Evolutionary conservation across 495 filamentous ascomycete species (phyloP).

Genomic region (Talaromyces ruber): DNA sequence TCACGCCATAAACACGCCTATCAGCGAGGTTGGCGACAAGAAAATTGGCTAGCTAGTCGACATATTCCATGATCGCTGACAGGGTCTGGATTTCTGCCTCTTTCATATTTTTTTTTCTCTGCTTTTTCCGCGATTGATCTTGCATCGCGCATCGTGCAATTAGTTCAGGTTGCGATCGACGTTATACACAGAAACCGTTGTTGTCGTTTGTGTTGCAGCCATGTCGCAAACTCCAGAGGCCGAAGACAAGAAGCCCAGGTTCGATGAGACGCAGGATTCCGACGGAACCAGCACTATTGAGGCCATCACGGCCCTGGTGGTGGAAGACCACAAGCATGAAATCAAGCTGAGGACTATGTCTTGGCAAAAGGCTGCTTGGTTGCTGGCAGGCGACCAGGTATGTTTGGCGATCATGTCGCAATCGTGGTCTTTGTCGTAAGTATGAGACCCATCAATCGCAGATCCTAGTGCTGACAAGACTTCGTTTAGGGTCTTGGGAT

Average conservation of each 20-base stretch:
- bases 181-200: neutral
- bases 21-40: neutral
- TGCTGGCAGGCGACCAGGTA: slow-evolving; percentile 87
- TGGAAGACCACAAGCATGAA: slow-evolving; percentile 2
- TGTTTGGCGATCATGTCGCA: slow-evolving; percentile 95
- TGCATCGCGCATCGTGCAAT: neutral
- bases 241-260: neutral
- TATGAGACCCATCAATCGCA: neutral
- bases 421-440: slow-evolving; percentile 69
- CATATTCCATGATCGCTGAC: neutral
- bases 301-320: neutral
- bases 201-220: neutral
- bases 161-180: neutral
- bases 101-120: neutral
- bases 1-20: slow-evolving; percentile 1
- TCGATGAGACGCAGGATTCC: neutral
- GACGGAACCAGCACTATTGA: slow-evolving; percentile 2
- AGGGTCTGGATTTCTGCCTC: neutral
- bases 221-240: neutral
- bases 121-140: neutral
- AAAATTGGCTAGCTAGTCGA: neutral
- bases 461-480: neutral
- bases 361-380: slow-evolving; percentile 57
- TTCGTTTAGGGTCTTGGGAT: slow-evolving; percentile 46
- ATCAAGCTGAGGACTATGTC: slow-evolving; percentile 6